Evolutionary conservation across 345 rosid species (phyloP).

Genomic region (Geranium brycei): DNA sequence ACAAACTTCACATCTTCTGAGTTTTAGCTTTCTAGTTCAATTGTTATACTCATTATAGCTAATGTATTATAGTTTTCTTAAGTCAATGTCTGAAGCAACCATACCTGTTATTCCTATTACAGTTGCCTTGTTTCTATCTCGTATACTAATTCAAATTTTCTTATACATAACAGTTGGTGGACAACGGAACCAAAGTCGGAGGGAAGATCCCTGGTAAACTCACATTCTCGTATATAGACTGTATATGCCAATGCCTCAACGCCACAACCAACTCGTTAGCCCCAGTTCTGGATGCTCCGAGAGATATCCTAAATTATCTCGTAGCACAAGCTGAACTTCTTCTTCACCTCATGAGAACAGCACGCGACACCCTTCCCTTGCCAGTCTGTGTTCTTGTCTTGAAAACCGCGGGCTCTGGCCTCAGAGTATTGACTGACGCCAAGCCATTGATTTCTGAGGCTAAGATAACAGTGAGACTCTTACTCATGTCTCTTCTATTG

Average conservation of each 20-base stretch:
- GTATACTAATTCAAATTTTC: conserved; percentile 8
- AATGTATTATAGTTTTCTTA: neutral
- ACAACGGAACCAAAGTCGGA: conserved; percentile 20
- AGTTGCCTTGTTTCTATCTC: conserved; percentile 1
- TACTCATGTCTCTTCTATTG: conserved; percentile 48
- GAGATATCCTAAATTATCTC: conserved; percentile 45
- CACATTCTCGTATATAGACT: conserved; percentile 37
- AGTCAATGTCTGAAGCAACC: conserved; percentile 1
- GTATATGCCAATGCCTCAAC: conserved; percentile 29
- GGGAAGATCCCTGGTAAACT: conserved; percentile 38
- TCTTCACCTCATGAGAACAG: conserved; percentile 42
- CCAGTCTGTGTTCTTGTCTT: conserved; percentile 39
- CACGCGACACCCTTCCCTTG: conserved; percentile 23
- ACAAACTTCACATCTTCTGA: neutral
- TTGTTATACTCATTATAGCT: too few relatives aligned
- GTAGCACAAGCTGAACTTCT: conserved; percentile 59
- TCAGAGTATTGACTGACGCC: conserved; percentile 43
- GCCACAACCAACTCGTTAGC: conserved; percentile 32
- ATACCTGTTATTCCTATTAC: conserved; percentile 5
- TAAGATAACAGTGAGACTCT: conserved; percentile 40
- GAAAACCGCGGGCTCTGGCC: conserved; percentile 47
- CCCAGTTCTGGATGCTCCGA: conserved; percentile 34
- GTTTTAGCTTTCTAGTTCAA: neutral
- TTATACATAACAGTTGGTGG: conserved; percentile 32
- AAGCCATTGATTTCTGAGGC: conserved; percentile 29